Evolutionary conservation across 305 asterid genomes (phyloP).

Genomic region (Solanum aculeatissimum): DNA sequence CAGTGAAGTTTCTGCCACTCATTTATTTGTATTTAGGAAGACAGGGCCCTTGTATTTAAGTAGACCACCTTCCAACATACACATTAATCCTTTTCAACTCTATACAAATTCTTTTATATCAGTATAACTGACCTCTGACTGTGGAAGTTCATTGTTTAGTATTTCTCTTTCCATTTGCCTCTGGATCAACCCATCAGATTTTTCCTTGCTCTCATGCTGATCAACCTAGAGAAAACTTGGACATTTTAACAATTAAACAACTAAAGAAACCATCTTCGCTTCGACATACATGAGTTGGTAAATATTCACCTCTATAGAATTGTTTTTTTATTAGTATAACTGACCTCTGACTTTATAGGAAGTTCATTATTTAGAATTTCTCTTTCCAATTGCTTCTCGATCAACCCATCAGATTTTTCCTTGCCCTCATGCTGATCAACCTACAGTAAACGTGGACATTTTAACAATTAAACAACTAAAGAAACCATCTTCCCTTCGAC

Average conservation of each 20-base stretch:
- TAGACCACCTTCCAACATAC: neutral
- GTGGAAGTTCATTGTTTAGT: neutral
- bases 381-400: constrained; percentile 28
- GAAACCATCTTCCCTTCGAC: neutral
- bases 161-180: neutral
- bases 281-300: neutral
- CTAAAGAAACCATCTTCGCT: neutral
- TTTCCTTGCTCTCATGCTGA: neutral
- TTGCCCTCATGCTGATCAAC: constrained; percentile 37
- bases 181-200: neutral
- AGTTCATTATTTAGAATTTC: constrained; percentile 25
- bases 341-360: constrained; percentile 32
- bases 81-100: neutral
- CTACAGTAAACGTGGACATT: neutral
- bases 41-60: neutral
- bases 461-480: neutral
- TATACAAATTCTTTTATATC: neutral
- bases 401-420: constrained; percentile 27
- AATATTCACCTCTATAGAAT: neutral
- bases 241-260: neutral
- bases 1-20: neutral
- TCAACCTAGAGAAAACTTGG: neutral
- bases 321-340: neutral
- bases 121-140: neutral
- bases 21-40: neutral